These are phyloP conservation scores for Aspergillus terreus DNA, from an alignment of 2,329 filamentous ascomycete genomes.

Conservation along the genomic window DNA sequence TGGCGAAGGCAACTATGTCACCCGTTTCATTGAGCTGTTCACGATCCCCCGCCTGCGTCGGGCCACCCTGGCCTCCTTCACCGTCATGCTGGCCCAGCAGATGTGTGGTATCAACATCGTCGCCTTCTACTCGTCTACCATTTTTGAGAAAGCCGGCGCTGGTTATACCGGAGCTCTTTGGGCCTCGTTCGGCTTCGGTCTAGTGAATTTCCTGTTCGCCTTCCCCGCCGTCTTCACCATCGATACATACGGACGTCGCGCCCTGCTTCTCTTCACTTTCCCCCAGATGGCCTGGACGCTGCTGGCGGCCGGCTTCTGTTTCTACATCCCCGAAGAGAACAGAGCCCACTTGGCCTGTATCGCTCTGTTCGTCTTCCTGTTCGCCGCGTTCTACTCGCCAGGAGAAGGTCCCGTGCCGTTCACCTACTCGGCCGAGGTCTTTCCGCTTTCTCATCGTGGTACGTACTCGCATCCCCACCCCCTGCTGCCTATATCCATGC, in stretches of 20 bases:
- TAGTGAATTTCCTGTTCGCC: constrained; percentile 64
- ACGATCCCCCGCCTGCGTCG: constrained; percentile 48
- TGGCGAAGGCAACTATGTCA: constrained; percentile 54
- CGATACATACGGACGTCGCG: constrained; percentile 62
- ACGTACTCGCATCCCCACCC: constrained; percentile 10
- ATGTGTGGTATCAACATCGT: constrained; percentile 73
- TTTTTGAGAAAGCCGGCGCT: constrained; percentile 54
- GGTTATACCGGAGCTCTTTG: constrained; percentile 54
- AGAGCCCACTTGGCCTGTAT: constrained; percentile 51
- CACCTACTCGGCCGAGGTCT: constrained; percentile 55
- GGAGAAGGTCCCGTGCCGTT: constrained; percentile 57
- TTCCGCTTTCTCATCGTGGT: constrained; percentile 53
- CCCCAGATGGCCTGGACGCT: constrained; percentile 66
- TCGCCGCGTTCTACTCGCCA: constrained; percentile 62
- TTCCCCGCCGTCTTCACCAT: constrained; percentile 64
- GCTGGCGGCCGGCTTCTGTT: constrained; percentile 60
- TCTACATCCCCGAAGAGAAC: constrained; percentile 44
- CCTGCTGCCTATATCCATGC: constrained; percentile 1
- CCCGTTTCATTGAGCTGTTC: constrained; percentile 54
- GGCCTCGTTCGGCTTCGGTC: constrained; percentile 62
- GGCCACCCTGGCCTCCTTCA: constrained; percentile 71
- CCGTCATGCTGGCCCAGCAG: constrained; percentile 76
- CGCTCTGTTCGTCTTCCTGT: constrained; percentile 62
- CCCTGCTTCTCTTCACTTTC: constrained; percentile 62
- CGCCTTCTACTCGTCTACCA: constrained; percentile 68